phyloP scores from a whole-genome alignment of 2,329 filamentous ascomycete genomes.

The Periconia digitata region DNA sequence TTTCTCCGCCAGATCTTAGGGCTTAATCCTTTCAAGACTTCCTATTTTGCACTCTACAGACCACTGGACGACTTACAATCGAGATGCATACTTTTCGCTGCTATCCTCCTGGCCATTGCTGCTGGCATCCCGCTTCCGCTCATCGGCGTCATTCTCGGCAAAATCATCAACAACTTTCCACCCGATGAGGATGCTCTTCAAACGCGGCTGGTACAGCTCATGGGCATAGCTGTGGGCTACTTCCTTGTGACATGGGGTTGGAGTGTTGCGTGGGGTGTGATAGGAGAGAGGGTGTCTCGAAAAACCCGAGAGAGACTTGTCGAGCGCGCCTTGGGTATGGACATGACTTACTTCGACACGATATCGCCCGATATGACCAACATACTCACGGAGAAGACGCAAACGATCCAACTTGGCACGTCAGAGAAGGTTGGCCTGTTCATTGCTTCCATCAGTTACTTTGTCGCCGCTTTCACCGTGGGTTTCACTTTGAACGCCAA shows the following conservation, averaged over 20 bases:
- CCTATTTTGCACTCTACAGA: constrained; percentile 53
- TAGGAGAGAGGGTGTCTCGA: constrained; percentile 53
- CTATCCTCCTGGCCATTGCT: constrained; percentile 50
- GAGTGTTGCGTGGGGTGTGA: constrained; percentile 53
- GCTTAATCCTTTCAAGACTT: constrained; percentile 50
- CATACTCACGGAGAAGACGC: constrained; percentile 49
- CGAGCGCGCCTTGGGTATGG: constrained; percentile 52
- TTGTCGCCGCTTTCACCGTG: constrained; percentile 48
- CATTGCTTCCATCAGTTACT: constrained; percentile 50
- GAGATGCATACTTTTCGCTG: constrained; percentile 36
- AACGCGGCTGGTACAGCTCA: constrained; percentile 46
- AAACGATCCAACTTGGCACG: constrained; percentile 50
- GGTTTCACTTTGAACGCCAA: constrained; percentile 49
- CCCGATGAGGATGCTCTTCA: constrained; percentile 48
- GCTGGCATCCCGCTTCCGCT: constrained; percentile 63
- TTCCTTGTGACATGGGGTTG: constrained; percentile 55
- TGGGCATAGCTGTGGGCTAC: constrained; percentile 51
- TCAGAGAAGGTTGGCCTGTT: constrained; percentile 53
- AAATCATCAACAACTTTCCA: constrained; percentile 55
- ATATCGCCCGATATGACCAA: constrained; percentile 53
- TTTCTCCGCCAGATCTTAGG: constrained; percentile 45
- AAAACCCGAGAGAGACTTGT: constrained; percentile 51
- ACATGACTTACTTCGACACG: constrained; percentile 55
- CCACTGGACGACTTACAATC: constrained; percentile 47
- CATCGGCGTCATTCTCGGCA: constrained; percentile 60